Percentiles rank a stretch among this genome's conserved stretches.
These are phyloP conservation scores for Mycena amicta DNA, from an alignment of 768 basidiomycete species.

Conservation along the genomic window DNA sequence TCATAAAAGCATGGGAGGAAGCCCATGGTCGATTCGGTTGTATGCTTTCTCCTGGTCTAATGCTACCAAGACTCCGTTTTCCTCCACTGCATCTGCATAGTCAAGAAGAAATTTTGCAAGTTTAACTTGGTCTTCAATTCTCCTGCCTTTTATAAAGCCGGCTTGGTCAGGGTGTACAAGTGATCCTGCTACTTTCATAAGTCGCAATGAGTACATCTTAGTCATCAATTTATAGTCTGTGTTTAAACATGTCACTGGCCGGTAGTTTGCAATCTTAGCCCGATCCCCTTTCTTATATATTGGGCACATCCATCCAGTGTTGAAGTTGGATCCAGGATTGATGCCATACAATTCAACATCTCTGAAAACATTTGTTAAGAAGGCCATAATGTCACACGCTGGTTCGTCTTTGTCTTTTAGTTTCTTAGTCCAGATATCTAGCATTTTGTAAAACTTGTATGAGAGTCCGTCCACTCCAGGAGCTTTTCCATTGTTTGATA, in stretches of 20 bases:
- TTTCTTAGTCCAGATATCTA: not conserved
- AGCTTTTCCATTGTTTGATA: not conserved
- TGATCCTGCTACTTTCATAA: not conserved
- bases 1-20: constrained; percentile 11
- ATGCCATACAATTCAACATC: not conserved
- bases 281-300: not conserved
- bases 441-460: not conserved
- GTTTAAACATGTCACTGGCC: not conserved
- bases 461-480: not conserved
- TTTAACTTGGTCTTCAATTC: constrained; percentile 25
- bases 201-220: not conserved
- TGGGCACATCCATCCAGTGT: not conserved
- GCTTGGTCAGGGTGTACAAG: not conserved
- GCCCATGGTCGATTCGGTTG: constrained; percentile 10
- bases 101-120: constrained; percentile 14
- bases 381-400: not conserved
- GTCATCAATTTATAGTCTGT: not conserved
- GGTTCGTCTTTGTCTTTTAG: not conserved
- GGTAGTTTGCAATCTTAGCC: not conserved
- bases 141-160: constrained; percentile 25
- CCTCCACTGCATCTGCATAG: constrained; percentile 1
- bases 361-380: not conserved
- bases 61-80: constrained; percentile 1
- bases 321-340: not conserved
- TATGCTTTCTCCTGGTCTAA: constrained; percentile 21